Evolutionary conservation across 2,329 filamentous ascomycete genomes (phyloP).

Genomic region (Cladorrhinum sp.): DNA sequence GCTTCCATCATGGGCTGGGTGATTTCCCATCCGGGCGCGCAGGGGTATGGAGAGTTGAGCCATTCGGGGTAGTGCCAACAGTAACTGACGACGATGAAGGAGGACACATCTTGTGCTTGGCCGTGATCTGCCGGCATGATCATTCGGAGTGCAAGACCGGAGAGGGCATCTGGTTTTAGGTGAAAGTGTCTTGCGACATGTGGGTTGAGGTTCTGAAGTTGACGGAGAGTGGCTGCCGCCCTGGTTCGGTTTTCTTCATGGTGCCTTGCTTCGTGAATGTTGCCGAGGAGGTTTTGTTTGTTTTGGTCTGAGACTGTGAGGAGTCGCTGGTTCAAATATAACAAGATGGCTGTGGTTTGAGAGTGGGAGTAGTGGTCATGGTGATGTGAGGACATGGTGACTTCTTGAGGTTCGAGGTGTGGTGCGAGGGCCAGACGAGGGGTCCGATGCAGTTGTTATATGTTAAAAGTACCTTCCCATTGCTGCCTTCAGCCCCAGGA

Average conservation of each 20-base stretch:
- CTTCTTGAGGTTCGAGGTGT: too few relatives aligned
- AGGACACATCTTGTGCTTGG: background rate
- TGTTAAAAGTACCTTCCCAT: too few relatives aligned
- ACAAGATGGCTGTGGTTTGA: conserved; percentile 3
- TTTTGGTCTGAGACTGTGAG: conserved; percentile 9
- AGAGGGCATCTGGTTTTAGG: conserved; percentile 18
- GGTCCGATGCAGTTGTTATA: background rate
- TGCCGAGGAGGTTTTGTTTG: conserved; percentile 8
- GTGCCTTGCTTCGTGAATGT: background rate
- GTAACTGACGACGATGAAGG: conserved; percentile 28
- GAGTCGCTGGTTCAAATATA: conserved; percentile 12
- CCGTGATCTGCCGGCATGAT: conserved; percentile 2
- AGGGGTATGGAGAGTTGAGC: conserved; percentile 16
- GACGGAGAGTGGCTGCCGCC: conserved; percentile 15
- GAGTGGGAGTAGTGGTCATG: conserved; percentile 3
- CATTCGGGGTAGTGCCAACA: conserved; percentile 28
- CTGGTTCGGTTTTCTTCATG: background rate
- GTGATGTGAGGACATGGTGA: background rate
- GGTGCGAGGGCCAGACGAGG: too few relatives aligned
- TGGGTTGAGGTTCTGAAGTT: conserved; percentile 21
- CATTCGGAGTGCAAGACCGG: conserved; percentile 21
- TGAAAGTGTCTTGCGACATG: conserved; percentile 15
- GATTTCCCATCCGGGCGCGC: conserved; percentile 22
- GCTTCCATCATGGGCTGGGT: conserved; percentile 27
- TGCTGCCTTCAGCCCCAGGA: too few relatives aligned